Evolutionary conservation across 176 grass and related monocot species (phyloP).

Genomic region (Cymbopogon citratus): DNA sequence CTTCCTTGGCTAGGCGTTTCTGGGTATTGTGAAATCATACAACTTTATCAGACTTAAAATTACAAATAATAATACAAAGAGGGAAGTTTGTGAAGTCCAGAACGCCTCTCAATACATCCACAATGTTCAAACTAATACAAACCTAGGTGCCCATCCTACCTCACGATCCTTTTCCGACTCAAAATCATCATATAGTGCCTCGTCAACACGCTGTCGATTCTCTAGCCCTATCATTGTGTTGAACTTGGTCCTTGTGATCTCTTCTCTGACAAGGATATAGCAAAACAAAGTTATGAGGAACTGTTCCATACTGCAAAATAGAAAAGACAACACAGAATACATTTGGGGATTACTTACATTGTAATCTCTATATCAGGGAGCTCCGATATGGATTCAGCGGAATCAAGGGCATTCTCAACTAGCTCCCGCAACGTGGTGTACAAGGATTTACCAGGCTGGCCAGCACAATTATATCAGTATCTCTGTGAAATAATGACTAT

Average conservation of each 20-base stretch:
- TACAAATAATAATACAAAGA: constrained; percentile 1
- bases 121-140: not conserved
- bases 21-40: constrained; percentile 27
- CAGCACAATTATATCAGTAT: constrained; percentile 4
- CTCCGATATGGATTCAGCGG: constrained; percentile 84
- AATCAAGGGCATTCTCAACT: constrained; percentile 98
- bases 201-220: constrained; percentile 77
- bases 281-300: not conserved
- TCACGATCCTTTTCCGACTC: constrained; percentile 90
- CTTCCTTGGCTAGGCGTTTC: constrained; percentile 94
- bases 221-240: constrained; percentile 97
- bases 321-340: not conserved
- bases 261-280: constrained; percentile 55
- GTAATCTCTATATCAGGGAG: constrained; percentile 70
- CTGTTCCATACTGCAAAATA: not conserved
- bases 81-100: not conserved
- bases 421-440: constrained; percentile 91
- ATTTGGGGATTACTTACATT: constrained; percentile 45
- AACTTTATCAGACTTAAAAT: constrained; percentile 18
- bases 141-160: constrained; percentile 28
- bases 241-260: constrained; percentile 88
- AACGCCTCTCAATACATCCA: not conserved
- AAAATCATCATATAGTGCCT: constrained; percentile 96
- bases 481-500: not conserved
- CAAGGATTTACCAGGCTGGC: constrained; percentile 86